Evolutionary conservation across 768 basidiomycete genomes (phyloP).

Genomic region (Mycena leptocephala): DNA sequence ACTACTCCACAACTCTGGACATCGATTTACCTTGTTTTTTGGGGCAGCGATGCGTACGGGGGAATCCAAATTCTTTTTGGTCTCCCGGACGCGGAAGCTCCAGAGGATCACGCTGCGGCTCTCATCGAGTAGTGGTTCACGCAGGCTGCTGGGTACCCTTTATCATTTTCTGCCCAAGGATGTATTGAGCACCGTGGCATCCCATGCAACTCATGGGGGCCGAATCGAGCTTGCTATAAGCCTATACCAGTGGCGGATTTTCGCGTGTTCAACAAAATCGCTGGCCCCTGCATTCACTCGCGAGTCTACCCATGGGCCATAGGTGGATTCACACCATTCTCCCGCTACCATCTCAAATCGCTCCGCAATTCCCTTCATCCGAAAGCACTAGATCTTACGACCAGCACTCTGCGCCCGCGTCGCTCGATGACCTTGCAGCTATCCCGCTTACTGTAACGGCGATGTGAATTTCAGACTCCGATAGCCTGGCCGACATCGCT

Average conservation of each 20-base stretch:
- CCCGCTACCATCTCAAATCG: not conserved
- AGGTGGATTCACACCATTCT: constrained; percentile 23
- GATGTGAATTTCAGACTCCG: not conserved
- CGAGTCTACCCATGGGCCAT: not conserved
- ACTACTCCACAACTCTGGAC: too few species aligned
- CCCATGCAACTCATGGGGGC: not conserved
- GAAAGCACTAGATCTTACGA: not conserved
- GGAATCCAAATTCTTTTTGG: too few species aligned
- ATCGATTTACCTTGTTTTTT: too few species aligned
- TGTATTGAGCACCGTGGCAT: not conserved
- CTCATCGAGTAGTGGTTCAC: constrained; percentile 10
- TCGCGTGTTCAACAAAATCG: not conserved
- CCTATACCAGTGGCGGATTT: not conserved
- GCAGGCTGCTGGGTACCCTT: not conserved
- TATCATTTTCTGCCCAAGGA: not conserved
- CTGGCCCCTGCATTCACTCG: not conserved
- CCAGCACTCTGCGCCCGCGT: too few species aligned
- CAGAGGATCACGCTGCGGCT: not conserved
- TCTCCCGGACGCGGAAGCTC: not conserved
- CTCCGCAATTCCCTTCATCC: not conserved
- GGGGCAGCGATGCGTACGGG: too few species aligned
- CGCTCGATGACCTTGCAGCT: not conserved
- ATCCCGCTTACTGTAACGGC: not conserved
- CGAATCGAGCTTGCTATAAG: constrained; percentile 2
- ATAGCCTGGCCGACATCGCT: not conserved